Base-by-base conservation (phyloP, 371 early-diverging fungal species). In the Zopfochytrium polystomum region DNA sequence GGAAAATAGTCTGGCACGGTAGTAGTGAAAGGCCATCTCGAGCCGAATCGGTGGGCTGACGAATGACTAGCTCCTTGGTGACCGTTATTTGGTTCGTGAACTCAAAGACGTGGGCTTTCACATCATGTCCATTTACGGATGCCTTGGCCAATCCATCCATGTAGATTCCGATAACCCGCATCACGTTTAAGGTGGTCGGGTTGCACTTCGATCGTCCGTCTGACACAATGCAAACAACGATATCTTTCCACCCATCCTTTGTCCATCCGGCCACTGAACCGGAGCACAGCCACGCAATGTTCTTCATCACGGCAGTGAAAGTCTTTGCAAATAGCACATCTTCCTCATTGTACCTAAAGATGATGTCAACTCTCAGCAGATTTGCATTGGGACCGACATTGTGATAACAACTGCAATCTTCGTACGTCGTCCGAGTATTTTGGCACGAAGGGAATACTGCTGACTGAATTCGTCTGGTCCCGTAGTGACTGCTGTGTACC, bases 1-100 rank as follows among this genome's bases (percentile, higher is more conserved):
- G 91, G 67, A 95, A 93, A 31, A 95, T 59, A 38, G 95, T 84
- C 75, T 95, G 96, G 32, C 88, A 81, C 2, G 96, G 96, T 3
- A 90, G 87, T 71, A 86, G 68, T n/a, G n/a, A n/a, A n/a, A n/a
- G n/a, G n/a, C n/a, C n/a, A n/a, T n/a, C n/a, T n/a, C n/a, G n/a
- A n/a, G n/a, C n/a, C 58, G 50, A n/a, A 27, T 46, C 62, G 52
- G 23, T 52, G 43, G 2, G 58, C 58, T 9, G 53, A 31, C 43
- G 29, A 47, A 58, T 63, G 26, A 78, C 59, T 81, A 76, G 26
- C 79, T 80, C 47, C 55, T 88, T 86, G 42, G 90, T 87, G 34
- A 94, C 69, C 35, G 80, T 79, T 49, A 94, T 65, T 71, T 94
- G 93, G 2, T 91, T 86, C 3, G 95, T 95, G 78, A 90, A 93